Evolutionary conservation across 129 eudicot genomes (phyloP).

Genomic region (Ambrosia trifida): DNA sequence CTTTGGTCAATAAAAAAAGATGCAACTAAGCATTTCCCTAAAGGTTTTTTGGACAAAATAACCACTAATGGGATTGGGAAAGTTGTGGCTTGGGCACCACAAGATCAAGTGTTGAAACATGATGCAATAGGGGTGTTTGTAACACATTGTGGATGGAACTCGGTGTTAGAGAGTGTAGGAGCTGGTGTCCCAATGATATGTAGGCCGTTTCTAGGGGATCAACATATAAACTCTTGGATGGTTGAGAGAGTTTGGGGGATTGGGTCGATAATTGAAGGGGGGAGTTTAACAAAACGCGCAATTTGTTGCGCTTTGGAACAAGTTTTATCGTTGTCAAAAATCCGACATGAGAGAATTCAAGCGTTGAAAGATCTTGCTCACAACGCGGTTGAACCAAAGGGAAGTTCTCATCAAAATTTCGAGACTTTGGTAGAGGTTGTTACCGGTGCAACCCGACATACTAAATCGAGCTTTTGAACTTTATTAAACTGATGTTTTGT

Average conservation of each 20-base stretch:
- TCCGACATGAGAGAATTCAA: conserved; percentile 30
- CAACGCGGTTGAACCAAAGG: conserved; percentile 41
- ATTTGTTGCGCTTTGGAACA: conserved; percentile 37
- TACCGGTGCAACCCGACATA: background rate
- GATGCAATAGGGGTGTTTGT: conserved; percentile 48
- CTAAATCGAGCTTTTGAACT: background rate
- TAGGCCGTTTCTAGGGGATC: conserved; percentile 66
- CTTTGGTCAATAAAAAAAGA: conserved; percentile 58
- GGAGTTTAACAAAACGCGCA: conserved; percentile 43
- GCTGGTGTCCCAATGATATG: conserved; percentile 59
- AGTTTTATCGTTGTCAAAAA: conserved; percentile 33
- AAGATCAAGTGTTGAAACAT: conserved; percentile 48
- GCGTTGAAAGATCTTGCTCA: conserved; percentile 41
- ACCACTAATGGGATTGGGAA: conserved; percentile 32
- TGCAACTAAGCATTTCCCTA: conserved; percentile 34
- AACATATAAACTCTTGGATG: conserved; percentile 48
- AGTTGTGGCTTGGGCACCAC: conserved; percentile 81
- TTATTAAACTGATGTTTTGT: background rate
- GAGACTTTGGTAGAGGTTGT: conserved; percentile 31
- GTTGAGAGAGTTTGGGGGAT: conserved; percentile 51
- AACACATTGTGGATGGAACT: conserved; percentile 74
- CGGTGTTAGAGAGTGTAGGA: conserved; percentile 60
- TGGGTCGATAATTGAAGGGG: conserved; percentile 55
- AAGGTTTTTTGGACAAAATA: conserved; percentile 42
- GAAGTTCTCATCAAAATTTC: conserved; percentile 49